phyloP scores from a whole-genome alignment of 225 moss, liverwort and hornwort genomes.

The Physcomitrellopsis africana region DNA sequence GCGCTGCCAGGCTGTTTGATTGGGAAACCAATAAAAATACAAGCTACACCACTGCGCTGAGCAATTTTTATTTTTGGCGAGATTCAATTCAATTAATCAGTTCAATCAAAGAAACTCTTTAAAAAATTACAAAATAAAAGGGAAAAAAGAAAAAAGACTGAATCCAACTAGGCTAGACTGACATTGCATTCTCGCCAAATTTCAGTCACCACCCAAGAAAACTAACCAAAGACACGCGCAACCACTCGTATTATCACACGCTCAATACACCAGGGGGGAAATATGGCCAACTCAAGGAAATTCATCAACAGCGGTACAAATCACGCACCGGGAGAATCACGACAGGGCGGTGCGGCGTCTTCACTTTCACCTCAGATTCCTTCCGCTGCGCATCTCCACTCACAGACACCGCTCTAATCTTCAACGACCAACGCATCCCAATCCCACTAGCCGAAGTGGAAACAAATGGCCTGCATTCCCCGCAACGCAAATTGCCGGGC shows the following conservation, averaged over 20 bases:
- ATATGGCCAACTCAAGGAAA: background rate
- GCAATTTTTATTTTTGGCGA: too few relatives aligned
- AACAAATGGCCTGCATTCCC: background rate
- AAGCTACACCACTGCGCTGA: too few relatives aligned
- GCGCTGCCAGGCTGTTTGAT: too few relatives aligned
- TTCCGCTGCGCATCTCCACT: constrained; percentile 45
- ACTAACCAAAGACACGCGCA: background rate
- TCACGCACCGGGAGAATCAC: constrained; percentile 82
- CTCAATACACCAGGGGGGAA: background rate
- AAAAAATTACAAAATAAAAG: too few relatives aligned
- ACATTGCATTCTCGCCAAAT: background rate
- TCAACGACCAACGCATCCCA: background rate
- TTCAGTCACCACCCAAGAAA: background rate
- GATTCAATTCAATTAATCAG: too few relatives aligned
- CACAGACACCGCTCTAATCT: constrained; percentile 47
- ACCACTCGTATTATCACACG: background rate
- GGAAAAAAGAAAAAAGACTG: too few relatives aligned
- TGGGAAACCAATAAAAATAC: too few relatives aligned
- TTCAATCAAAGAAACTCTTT: too few relatives aligned
- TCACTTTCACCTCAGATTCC: constrained; percentile 36
- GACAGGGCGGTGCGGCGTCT: constrained; percentile 62
- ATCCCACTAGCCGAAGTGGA: background rate
- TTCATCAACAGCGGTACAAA: background rate
- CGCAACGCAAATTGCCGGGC: constrained; percentile 10
- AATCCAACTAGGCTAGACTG: too few relatives aligned